Evolutionary conservation across 805 yeast genomes (phyloP), one percentile per base, ranked within the genome.

Genomic region (Pichia scutulata): DNA sequence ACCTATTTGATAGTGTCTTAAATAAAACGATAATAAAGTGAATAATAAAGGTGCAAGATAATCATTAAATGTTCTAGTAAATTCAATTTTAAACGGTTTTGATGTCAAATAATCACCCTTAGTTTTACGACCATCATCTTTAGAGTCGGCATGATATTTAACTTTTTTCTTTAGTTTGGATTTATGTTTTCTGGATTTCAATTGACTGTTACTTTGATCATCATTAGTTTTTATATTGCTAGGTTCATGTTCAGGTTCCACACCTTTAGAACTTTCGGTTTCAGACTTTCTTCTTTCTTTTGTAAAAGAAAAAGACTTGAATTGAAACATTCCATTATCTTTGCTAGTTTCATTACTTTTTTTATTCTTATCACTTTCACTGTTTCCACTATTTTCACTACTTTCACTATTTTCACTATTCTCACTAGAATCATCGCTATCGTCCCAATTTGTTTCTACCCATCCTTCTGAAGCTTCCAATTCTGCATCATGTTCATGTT

Each of bases 1-100:
- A 22, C 77, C 81, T 46, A 86, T 81, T 45, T 76, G 73, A 59
- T 81, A 75, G 54, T 82, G 72, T 59, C 93, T 74, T 8, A 82
- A 76, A 52, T 72, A 77, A 26, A 77, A 68, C 3, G 86, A 73
- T 6, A 76, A 21, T 0, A 60, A 55, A 0, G 82, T 76, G 44
- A 78, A 63, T 0, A 72, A 7, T 4, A 76, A 25, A 2, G 82
- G 80, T 46, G 74, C 73, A 19, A 69, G 47, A 40, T 25, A 51
- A 19, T 36, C 24, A 33, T 33, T 33, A n/a, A 33, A 33, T 5
- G n/a, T 33, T 5, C 9, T 33, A 4, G 19, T 7, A 33, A 33
- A 33, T 3, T n/a, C 3, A 41, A 37, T 16, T 21, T 22, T 12
- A 13, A 16, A 13, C 10, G 36, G 33, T 43, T 43, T 19, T 30